phyloP scores from a whole-genome alignment of 2,329 filamentous ascomycete species.

The Fusarium circinatum region DNA sequence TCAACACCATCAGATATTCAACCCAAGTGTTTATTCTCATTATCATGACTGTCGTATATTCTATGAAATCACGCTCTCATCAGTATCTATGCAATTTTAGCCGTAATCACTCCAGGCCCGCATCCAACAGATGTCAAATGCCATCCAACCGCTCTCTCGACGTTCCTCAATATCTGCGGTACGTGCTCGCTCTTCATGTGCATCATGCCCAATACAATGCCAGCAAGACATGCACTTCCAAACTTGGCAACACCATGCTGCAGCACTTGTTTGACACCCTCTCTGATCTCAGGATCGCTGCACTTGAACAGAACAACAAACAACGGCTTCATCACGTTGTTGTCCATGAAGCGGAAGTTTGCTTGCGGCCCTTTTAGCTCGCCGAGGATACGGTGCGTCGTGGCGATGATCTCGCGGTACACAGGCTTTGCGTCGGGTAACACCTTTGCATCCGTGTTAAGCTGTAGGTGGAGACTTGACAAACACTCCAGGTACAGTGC shows the following conservation, averaged over 20 bases:
- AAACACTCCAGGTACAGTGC: conserved; percentile 33
- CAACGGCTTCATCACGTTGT: conserved; percentile 33
- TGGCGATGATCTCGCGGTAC: conserved; percentile 34
- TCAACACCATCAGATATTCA: neutral
- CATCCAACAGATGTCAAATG: conserved; percentile 25
- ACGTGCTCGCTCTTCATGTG: conserved; percentile 13
- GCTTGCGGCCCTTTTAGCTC: neutral
- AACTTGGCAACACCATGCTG: conserved; percentile 7
- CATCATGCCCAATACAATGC: conserved; percentile 31
- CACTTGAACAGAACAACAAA: conserved; percentile 36
- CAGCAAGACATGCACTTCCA: conserved; percentile 13
- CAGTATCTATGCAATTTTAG: neutral
- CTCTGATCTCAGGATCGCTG: conserved; percentile 18
- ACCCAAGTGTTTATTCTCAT: neutral
- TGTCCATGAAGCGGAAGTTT: conserved; percentile 18
- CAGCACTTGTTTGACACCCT: conserved; percentile 18
- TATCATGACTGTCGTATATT: neutral
- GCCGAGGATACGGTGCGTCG: conserved; percentile 7
- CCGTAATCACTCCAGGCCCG: conserved; percentile 14
- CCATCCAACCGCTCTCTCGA: conserved; percentile 37
- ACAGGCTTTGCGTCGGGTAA: conserved; percentile 29
- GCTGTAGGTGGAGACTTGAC: conserved; percentile 17
- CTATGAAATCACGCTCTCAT: neutral
- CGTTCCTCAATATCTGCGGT: conserved; percentile 29
- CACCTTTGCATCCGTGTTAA: conserved; percentile 14